These are phyloP conservation scores for Paragyromitra xinjiangensis DNA, from an alignment of 495 filamentous ascomycete genomes.

Conservation along the genomic window DNA sequence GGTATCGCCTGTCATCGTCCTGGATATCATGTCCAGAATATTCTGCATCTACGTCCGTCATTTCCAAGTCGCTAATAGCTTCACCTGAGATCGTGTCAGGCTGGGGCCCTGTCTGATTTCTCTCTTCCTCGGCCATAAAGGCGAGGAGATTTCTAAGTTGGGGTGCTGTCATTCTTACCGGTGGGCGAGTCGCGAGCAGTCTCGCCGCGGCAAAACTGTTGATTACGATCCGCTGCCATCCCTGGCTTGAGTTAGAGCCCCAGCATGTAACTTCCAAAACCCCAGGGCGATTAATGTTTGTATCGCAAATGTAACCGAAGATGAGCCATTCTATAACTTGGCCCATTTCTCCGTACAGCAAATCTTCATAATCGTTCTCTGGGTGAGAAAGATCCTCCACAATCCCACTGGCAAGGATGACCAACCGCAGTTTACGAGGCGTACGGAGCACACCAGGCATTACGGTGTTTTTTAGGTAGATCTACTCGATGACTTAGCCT, in stretches of 20 bases:
- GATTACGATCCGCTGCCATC: not conserved
- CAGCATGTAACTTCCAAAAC: conserved; percentile 1
- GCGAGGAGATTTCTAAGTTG: not conserved
- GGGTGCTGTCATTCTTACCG: not conserved
- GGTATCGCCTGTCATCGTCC: not conserved
- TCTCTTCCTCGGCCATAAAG: not conserved
- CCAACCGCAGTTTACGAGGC: conserved; percentile 34
- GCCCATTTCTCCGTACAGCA: conserved; percentile 31
- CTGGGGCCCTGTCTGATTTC: not conserved
- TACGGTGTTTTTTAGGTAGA: not conserved
- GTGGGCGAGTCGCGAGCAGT: not conserved
- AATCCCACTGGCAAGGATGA: not conserved
- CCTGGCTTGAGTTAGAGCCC: not conserved
- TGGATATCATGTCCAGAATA: not conserved
- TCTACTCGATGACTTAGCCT: conserved; percentile 1
- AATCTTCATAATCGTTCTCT: not conserved
- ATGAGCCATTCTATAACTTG: conserved; percentile 46
- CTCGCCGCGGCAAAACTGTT: not conserved
- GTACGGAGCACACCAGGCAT: not conserved
- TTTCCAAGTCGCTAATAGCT: not conserved
- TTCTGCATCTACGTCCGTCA: conserved; percentile 11
- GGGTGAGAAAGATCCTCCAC: conserved; percentile 1
- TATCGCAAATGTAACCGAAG: conserved; percentile 31
- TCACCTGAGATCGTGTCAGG: not conserved
- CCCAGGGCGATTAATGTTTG: not conserved